phyloP scores from a whole-genome alignment of 75 land plant species.

The Pseudotsuga menziesii region DNA sequence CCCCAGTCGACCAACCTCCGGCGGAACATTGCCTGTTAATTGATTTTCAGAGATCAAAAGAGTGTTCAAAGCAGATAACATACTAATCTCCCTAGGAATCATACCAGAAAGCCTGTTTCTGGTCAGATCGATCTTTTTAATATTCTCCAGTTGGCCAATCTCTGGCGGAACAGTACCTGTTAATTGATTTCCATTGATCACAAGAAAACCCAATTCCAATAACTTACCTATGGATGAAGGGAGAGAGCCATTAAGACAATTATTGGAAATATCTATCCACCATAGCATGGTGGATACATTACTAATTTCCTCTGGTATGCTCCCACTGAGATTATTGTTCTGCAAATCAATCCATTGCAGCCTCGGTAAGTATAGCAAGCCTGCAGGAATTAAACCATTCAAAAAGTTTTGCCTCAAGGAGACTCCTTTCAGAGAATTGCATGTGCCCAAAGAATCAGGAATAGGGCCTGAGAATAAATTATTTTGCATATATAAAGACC shows the following conservation, averaged over 20 bases:
- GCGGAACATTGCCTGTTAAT: constrained; percentile 19
- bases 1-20: constrained; percentile 26
- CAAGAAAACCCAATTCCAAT: too few species aligned
- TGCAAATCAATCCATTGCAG: constrained; percentile 55
- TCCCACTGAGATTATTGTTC: constrained; percentile 48
- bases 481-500: constrained; percentile 55
- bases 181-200: too few species aligned
- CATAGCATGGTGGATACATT: constrained; percentile 8
- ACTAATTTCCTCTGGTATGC: background rate
- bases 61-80: constrained; percentile 18
- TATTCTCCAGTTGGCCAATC: too few species aligned
- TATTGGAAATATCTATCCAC: background rate
- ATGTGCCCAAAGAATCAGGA: constrained; percentile 53
- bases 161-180: too few species aligned
- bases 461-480: constrained; percentile 70
- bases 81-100: constrained; percentile 20
- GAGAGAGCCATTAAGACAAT: background rate
- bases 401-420: constrained; percentile 70
- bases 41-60: constrained; percentile 16
- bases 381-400: constrained; percentile 64
- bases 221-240: too few species aligned
- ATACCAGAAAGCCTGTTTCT: constrained; percentile 18
- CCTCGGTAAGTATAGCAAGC: constrained; percentile 54
- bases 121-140: constrained; percentile 19
- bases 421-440: constrained; percentile 57